Percentiles rank a stretch among this genome's conserved stretches.
These are phyloP conservation scores for Pyrus hybrid DNA, from an alignment of 331 rosid species.

Conservation along the genomic window DNA sequence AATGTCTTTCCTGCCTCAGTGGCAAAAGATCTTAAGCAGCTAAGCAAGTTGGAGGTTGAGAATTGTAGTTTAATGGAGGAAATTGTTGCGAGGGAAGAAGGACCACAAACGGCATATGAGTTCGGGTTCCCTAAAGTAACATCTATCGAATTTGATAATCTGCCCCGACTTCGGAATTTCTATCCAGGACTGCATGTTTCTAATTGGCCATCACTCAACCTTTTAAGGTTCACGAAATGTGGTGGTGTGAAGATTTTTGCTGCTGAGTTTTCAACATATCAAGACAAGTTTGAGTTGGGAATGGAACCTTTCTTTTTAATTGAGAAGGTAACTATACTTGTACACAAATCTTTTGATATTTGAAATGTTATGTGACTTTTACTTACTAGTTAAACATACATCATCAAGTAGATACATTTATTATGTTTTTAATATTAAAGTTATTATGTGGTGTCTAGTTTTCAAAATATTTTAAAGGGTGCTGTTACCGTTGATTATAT, in stretches of 20 bases:
- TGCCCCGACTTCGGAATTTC: background rate
- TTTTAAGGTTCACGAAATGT: fast-evolving
- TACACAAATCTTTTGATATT: background rate
- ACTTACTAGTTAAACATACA: no score
- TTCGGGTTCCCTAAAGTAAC: background rate
- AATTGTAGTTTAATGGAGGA: background rate
- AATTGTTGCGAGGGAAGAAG: background rate
- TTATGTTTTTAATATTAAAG: no score
- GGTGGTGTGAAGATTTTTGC: background rate
- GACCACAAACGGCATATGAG: no score
- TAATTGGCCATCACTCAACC: background rate
- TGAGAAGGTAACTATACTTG: background rate
- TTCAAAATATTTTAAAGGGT: no score
- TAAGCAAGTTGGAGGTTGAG: fast-evolving
- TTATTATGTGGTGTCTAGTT: no score
- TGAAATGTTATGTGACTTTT: no score
- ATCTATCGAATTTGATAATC: fast-evolving
- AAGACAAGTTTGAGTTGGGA: background rate
- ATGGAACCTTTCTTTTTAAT: background rate
- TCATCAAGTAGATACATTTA: no score
- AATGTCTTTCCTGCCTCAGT: background rate
- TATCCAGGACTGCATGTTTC: background rate
- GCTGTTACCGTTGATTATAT: fast-evolving
- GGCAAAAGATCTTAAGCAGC: background rate
- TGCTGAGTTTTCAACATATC: no score